Evolutionary conservation across 257 asterid species (phyloP).

Genomic region (Mitragyna speciosa): DNA sequence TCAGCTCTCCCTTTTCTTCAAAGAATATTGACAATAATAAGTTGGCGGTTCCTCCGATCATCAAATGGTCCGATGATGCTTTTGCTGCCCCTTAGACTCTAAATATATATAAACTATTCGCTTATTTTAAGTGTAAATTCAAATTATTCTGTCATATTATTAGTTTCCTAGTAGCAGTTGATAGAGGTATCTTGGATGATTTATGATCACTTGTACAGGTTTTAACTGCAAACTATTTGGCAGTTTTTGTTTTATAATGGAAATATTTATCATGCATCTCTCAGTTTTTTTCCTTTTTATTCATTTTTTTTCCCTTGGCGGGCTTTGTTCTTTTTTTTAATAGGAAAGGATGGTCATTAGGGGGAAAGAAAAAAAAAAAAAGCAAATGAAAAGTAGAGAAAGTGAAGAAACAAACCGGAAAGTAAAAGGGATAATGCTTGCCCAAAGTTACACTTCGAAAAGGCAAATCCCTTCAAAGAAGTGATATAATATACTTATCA

Average conservation of each 20-base stretch:
- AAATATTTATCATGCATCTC: neutral
- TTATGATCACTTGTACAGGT: neutral
- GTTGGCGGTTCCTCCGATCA: conserved; percentile 23
- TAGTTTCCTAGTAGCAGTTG: neutral
- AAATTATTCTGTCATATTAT: no score
- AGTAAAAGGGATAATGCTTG: neutral
- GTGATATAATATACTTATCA: neutral
- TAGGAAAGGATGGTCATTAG: neutral
- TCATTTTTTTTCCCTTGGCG: neutral
- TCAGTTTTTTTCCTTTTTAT: neutral
- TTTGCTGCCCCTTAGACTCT: conserved; percentile 57
- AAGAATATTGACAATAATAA: neutral
- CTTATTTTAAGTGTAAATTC: neutral
- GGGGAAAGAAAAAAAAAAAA: no score
- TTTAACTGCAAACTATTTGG: neutral
- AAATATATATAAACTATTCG: neutral
- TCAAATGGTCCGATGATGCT: conserved; percentile 72
- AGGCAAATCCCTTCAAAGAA: neutral
- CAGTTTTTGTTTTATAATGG: neutral
- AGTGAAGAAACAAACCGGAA: neutral
- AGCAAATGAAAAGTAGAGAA: neutral
- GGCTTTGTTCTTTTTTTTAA: neutral
- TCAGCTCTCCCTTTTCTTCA: conserved; percentile 38
- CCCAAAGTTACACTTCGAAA: neutral
- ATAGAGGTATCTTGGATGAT: neutral